Percentiles rank a stretch among this genome's conserved stretches.
Evolutionary conservation across 2,329 filamentous ascomycete genomes (phyloP).

Genomic region (Zasmidium citrigriseum): DNA sequence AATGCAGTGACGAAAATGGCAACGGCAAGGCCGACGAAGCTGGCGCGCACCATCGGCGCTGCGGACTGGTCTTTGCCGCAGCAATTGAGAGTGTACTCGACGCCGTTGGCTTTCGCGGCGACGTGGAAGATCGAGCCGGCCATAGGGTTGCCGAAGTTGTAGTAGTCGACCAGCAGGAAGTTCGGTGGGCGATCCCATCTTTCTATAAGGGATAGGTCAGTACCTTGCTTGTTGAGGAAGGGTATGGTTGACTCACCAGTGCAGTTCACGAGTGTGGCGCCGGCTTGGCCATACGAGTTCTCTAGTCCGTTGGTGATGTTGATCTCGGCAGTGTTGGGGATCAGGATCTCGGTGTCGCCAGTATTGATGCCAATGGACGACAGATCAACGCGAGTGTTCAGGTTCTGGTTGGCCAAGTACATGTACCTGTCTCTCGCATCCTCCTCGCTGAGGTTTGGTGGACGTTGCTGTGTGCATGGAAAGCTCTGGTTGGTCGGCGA

Average conservation of each 20-base stretch:
- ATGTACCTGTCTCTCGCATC: slow-evolving; percentile 59
- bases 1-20: slow-evolving; percentile 12
- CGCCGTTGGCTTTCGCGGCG: slow-evolving; percentile 69
- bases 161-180: slow-evolving; percentile 82
- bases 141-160: slow-evolving; percentile 65
- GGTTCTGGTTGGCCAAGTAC: slow-evolving; percentile 88
- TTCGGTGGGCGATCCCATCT: slow-evolving; percentile 71
- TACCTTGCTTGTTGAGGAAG: background rate
- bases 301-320: slow-evolving; percentile 70
- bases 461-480: slow-evolving; percentile 77
- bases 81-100: slow-evolving; percentile 64
- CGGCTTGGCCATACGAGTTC: slow-evolving; percentile 65
- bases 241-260: slow-evolving; percentile 40
- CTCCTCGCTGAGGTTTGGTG: slow-evolving; percentile 63
- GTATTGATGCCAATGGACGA: slow-evolving; percentile 46
- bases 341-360: slow-evolving; percentile 55
- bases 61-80: slow-evolving; percentile 47
- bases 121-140: slow-evolving; percentile 77
- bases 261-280: slow-evolving; percentile 65
- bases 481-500: slow-evolving; percentile 69
- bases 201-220: slow-evolving; percentile 33
- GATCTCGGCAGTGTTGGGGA: slow-evolving; percentile 70
- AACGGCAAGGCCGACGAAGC: slow-evolving; percentile 12
- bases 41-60: slow-evolving; percentile 3
- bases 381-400: slow-evolving; percentile 75